Evolutionary conservation across 768 basidiomycete genomes (phyloP).

Genomic region (Phaeotremella skinneri): DNA sequence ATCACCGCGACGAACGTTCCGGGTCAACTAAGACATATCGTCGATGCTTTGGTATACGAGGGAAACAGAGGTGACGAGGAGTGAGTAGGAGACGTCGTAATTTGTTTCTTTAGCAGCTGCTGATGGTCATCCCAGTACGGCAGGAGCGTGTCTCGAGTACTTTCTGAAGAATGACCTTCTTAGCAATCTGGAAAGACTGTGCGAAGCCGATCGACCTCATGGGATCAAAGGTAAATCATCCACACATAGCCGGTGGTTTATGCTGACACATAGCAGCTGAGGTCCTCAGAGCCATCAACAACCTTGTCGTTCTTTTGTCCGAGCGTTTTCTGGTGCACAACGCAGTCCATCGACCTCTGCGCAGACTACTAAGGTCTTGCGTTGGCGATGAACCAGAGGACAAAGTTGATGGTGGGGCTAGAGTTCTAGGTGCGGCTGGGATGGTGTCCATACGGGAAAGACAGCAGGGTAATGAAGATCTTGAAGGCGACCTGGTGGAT

Average conservation of each 20-base stretch:
- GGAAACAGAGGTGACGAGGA: conserved; percentile 80
- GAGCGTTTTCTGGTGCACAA: conserved; percentile 92
- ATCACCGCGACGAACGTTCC: conserved; percentile 81
- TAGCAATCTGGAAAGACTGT: conserved; percentile 76
- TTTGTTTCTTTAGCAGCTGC: conserved; percentile 11
- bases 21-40: conserved; percentile 69
- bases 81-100: conserved; percentile 54
- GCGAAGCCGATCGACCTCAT: conserved; percentile 76
- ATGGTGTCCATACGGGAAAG: conserved; percentile 8
- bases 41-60: conserved; percentile 81
- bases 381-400: conserved; percentile 91
- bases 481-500: conserved; percentile 69
- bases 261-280: conserved; percentile 57
- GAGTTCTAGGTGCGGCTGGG: conserved; percentile 75
- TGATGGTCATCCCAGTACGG: conserved; percentile 58
- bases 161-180: conserved; percentile 86
- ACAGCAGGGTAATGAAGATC: conserved; percentile 17
- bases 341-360: conserved; percentile 81
- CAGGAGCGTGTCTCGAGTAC: conserved; percentile 87
- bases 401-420: conserved; percentile 70
- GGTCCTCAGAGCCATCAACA: conserved; percentile 79
- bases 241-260: background rate
- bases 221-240: conserved; percentile 65
- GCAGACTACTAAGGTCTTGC: conserved; percentile 78
- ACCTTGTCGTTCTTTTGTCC: conserved; percentile 86